A percentile compares a stretch with the other conserved stretches of the same genome.
Evolutionary conservation across 176 grass and related monocot species (phyloP).

Genomic region (Avena sativa): DNA sequence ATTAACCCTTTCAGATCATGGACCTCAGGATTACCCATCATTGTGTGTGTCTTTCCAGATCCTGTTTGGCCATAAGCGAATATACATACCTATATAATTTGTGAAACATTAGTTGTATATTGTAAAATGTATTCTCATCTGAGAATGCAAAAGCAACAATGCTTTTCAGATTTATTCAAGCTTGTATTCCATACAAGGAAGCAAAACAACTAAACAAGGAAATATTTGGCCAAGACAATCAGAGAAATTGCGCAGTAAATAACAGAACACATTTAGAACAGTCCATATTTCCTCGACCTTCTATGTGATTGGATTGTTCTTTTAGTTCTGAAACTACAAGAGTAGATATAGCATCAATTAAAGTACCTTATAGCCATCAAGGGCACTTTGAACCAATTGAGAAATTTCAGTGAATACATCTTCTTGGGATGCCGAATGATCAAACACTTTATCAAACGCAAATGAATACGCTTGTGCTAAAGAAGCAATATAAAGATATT

Average conservation of each 20-base stretch:
- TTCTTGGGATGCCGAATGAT: conserved; percentile 78
- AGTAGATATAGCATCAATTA: neutral
- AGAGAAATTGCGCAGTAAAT: neutral
- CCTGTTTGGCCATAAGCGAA: conserved; percentile 99
- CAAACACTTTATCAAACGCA: conserved; percentile 93
- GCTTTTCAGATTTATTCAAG: neutral
- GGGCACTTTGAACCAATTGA: conserved; percentile 85
- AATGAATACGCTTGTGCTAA: conserved; percentile 85
- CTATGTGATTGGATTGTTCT: neutral
- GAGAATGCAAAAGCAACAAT: neutral
- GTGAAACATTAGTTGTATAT: neutral
- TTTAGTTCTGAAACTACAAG: neutral
- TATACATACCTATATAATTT: conserved; percentile 81
- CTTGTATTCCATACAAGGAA: neutral
- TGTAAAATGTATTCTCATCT: neutral
- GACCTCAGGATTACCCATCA: conserved; percentile 80
- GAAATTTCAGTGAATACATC: conserved; percentile 94
- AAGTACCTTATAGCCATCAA: conserved; percentile 96
- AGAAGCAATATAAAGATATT: conserved; percentile 12
- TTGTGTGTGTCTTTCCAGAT: conserved; percentile 93
- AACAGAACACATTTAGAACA: neutral
- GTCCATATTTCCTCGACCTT: neutral
- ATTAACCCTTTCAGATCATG: conserved; percentile 84
- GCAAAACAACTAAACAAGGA: neutral
- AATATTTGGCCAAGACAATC: neutral